Base-by-base conservation (phyloP, 1,139 yeast species). In the Pneumocystis sp. region DNA sequence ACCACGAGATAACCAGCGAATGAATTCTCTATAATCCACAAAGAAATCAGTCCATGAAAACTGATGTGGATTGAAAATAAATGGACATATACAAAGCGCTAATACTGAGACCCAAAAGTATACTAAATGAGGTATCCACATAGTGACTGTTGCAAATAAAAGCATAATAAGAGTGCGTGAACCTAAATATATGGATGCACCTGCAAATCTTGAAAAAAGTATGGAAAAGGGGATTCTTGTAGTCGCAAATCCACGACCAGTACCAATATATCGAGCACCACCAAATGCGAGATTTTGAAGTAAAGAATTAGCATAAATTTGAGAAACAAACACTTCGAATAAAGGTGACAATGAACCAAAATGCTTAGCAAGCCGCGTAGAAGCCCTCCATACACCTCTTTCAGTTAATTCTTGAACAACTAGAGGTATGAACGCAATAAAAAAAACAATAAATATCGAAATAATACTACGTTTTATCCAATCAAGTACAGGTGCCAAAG, bases 231-330 rank as follows among this genome's bases (percentile, higher is more conserved):
- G 97, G 74, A 91, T 91, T 82, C 98, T 89, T 21, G 97, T 93
- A 70, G 97, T 93, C 60, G 98, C 98, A 75, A 93, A 90, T 78
- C 97, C 97, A 85, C 98, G 89, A 79, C 98, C 98, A 66, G 98
- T 93, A 67, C 97, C 90, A 76, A 93, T 93, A 81, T 93, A 93
- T 79, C 97, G 88, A 70, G 98, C 99, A 81, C 99, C 99, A 80
- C 99, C 99, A 75, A 91, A 93, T 68, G 96, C 84, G 80, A 93
- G 82, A 81, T 93, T 97, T 73, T 91, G 88, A 73, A 87, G 80
- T 75, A 93, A 80, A 39, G 98, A 88, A 70, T 95, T 84, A 66
- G 98, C 90, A 76, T 93, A 93, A 72, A 95, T 91, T 81, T 95
- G 99, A 76, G 97, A 96, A 73, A 90, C 96, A 77, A 93, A 93